phyloP scores from a whole-genome alignment of 495 filamentous ascomycete genomes.

The Xylaria intraflava region DNA sequence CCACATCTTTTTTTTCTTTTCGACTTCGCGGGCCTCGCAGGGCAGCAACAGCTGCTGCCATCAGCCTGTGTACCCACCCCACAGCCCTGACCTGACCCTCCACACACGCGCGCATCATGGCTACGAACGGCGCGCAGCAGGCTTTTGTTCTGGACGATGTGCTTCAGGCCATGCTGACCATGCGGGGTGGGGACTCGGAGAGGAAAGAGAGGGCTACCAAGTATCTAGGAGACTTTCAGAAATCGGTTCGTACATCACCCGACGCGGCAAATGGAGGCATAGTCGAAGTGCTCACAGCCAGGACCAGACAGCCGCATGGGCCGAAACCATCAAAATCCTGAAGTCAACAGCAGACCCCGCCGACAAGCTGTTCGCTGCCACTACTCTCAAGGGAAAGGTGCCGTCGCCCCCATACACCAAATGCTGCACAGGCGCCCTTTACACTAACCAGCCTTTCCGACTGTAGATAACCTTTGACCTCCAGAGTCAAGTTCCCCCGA shows the following conservation, averaged over 20 bases:
- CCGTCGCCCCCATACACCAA: slow-evolving; percentile 18
- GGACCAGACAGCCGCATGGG: slow-evolving; percentile 76
- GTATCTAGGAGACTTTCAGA: slow-evolving; percentile 93
- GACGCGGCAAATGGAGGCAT: not conserved
- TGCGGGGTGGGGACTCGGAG: slow-evolving; percentile 75
- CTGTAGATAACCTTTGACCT: slow-evolving; percentile 46
- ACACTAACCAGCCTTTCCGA: slow-evolving; percentile 1
- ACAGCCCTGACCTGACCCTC: slow-evolving; percentile 18
- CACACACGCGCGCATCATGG: slow-evolving; percentile 47
- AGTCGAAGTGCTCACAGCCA: not conserved
- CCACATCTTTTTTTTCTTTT: slow-evolving; percentile 1
- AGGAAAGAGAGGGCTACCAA: slow-evolving; percentile 87
- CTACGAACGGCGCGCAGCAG: slow-evolving; percentile 57
- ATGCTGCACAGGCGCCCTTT: not conserved
- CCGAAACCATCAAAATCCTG: slow-evolving; percentile 73
- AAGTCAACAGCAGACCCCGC: slow-evolving; percentile 70
- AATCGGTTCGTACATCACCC: slow-evolving; percentile 60
- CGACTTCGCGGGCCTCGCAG: slow-evolving; percentile 7
- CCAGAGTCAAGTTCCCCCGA: slow-evolving; percentile 63
- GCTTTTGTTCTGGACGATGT: slow-evolving; percentile 68
- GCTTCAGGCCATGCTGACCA: slow-evolving; percentile 78
- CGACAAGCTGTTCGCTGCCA: slow-evolving; percentile 91
- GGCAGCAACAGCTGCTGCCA: slow-evolving; percentile 11
- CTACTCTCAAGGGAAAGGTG: slow-evolving; percentile 97
- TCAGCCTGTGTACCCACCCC: slow-evolving; percentile 25